A percentile compares a stretch with the other conserved stretches of the same genome.
These are phyloP conservation scores for Phialocephala sp. DNA, from an alignment of 2,329 filamentous ascomycete species.

Conservation along the genomic window DNA sequence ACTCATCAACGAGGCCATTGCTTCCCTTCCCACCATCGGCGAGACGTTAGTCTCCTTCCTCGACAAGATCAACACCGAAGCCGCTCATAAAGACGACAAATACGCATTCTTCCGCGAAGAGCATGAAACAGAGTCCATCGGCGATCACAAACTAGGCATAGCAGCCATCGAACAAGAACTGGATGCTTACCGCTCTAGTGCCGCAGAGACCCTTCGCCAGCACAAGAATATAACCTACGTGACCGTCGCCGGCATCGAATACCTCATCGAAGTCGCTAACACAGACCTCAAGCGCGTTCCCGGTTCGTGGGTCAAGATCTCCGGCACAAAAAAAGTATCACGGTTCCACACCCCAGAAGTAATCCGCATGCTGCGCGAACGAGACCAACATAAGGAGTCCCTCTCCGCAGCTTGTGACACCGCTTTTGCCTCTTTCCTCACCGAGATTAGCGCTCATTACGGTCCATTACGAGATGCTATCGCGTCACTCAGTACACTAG, in stretches of 20 bases:
- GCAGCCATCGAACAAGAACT: conserved; percentile 91
- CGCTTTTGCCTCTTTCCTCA: conserved; percentile 76
- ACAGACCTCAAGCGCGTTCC: conserved; percentile 83
- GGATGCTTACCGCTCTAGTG: conserved; percentile 73
- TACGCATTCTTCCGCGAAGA: conserved; percentile 91
- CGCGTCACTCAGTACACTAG: conserved; percentile 82
- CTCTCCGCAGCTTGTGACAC: conserved; percentile 89
- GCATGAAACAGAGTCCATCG: conserved; percentile 87
- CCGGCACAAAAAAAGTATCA: conserved; percentile 88
- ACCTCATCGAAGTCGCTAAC: conserved; percentile 90
- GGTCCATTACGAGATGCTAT: conserved; percentile 89
- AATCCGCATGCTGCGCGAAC: conserved; percentile 78
- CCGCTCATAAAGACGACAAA: conserved; percentile 87
- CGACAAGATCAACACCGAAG: conserved; percentile 82
- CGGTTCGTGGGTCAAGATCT: conserved; percentile 93
- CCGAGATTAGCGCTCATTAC: conserved; percentile 80
- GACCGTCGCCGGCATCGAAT: conserved; percentile 90
- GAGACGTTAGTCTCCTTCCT: conserved; percentile 76
- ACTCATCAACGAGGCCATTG: conserved; percentile 74
- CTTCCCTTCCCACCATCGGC: conserved; percentile 76
- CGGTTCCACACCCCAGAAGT: conserved; percentile 96
- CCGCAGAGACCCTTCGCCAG: conserved; percentile 66
- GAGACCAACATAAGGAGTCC: conserved; percentile 93
- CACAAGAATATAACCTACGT: conserved; percentile 76
- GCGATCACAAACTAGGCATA: conserved; percentile 87